Conservation (phyloP, 2,329 filamentous ascomycete species). For the Boeremia lycopersici region DNA sequence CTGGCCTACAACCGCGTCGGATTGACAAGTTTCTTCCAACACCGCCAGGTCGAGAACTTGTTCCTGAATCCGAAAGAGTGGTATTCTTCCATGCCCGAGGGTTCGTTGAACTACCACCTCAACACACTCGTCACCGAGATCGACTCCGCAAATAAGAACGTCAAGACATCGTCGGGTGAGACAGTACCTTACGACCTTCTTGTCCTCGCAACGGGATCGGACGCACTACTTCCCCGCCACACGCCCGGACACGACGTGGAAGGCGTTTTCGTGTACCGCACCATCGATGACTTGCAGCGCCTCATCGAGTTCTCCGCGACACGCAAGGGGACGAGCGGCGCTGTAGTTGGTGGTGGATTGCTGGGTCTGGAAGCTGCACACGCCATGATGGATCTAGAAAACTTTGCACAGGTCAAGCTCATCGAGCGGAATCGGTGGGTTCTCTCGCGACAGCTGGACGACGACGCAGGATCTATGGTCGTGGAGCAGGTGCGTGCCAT, state of each 20-base stretch:
- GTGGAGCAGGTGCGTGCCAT: slow-evolving; percentile 79
- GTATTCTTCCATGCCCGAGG: slow-evolving; percentile 71
- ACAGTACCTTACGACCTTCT: slow-evolving; percentile 78
- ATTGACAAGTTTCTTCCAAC: slow-evolving; percentile 85
- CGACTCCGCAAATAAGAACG: slow-evolving; percentile 65
- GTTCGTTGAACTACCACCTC: slow-evolving; percentile 74
- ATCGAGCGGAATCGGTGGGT: slow-evolving; percentile 86
- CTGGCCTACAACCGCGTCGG: slow-evolving; percentile 91
- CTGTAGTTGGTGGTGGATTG: slow-evolving; percentile 83
- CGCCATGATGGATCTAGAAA: slow-evolving; percentile 84
- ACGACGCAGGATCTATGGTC: slow-evolving; percentile 80
- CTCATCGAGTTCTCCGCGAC: slow-evolving; percentile 75
- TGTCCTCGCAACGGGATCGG: slow-evolving; percentile 84
- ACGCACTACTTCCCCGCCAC: slow-evolving; percentile 74
- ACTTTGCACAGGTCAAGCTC: slow-evolving; percentile 74
- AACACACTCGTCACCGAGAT: slow-evolving; percentile 76
- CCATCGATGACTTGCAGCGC: slow-evolving; percentile 77
- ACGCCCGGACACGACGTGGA: slow-evolving; percentile 79
- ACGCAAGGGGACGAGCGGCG: slow-evolving; percentile 70
- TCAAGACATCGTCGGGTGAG: slow-evolving; percentile 73
- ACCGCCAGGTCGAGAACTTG: slow-evolving; percentile 82
- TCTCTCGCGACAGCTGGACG: slow-evolving; percentile 79
- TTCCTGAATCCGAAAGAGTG: slow-evolving; percentile 86
- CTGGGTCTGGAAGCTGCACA: slow-evolving; percentile 89
- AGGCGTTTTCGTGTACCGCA: slow-evolving; percentile 89